These are phyloP conservation scores for Penicillium sp. DNA, from an alignment of 2,329 filamentous ascomycete genomes.

Conservation along the genomic window DNA sequence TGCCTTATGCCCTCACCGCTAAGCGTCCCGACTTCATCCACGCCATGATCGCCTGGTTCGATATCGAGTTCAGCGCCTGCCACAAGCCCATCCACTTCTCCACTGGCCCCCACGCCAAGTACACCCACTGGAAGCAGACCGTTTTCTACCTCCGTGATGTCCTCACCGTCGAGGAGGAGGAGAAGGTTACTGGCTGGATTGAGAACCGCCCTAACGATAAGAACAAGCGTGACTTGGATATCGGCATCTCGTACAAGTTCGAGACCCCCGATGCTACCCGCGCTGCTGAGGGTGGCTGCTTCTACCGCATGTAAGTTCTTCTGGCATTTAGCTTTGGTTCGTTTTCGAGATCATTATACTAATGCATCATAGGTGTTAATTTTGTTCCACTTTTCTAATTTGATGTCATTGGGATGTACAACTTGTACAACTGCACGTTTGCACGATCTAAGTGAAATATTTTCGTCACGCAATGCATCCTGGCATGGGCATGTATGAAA, in stretches of 20 bases:
- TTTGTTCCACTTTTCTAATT: conserved; percentile 16
- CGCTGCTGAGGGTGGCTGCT: conserved; percentile 65
- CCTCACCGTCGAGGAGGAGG: conserved; percentile 83
- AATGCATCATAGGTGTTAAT: conserved; percentile 26
- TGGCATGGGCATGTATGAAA: conserved; percentile 33
- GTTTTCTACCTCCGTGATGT: conserved; percentile 97
- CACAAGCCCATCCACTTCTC: conserved; percentile 98
- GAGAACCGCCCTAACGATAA: conserved; percentile 86
- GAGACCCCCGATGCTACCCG: conserved; percentile 73
- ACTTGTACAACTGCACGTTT: conserved; percentile 20
- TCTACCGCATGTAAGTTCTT: conserved; percentile 67
- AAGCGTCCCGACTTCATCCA: conserved; percentile 94
- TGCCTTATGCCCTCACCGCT: conserved; percentile 71
- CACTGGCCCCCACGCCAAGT: conserved; percentile 96
- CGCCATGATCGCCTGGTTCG: conserved; percentile 96
- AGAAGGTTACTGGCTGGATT: conserved; percentile 72
- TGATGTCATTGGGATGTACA: conserved; percentile 19
- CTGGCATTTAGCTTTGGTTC: not conserved
- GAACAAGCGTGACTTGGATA: conserved; percentile 94
- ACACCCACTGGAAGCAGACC: conserved; percentile 99
- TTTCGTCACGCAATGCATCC: conserved; percentile 28
- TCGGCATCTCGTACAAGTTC: conserved; percentile 79
- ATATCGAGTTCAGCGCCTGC: conserved; percentile 97
- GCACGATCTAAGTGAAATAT: conserved; percentile 19
- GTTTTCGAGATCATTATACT: not conserved